These are phyloP conservation scores for Sugiyamaella novakii DNA, from an alignment of 1,139 yeast genomes.

Conservation along the genomic window DNA sequence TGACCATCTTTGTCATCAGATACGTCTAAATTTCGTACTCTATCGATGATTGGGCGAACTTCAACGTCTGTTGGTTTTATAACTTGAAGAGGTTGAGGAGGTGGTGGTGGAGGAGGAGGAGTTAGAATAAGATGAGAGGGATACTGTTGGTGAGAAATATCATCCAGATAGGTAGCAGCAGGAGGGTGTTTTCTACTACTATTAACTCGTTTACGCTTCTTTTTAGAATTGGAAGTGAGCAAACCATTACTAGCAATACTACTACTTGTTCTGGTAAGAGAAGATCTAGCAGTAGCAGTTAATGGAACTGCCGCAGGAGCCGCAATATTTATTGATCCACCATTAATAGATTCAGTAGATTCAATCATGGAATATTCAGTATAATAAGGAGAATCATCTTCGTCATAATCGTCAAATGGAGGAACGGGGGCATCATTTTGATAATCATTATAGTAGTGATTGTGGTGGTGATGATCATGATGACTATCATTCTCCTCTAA, in stretches of 20 bases:
- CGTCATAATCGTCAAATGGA: conserved; percentile 19
- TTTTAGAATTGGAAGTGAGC: conserved; percentile 1
- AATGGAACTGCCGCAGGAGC: conserved; percentile 3
- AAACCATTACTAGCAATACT: conserved; percentile 16
- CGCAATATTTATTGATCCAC: conserved; percentile 18
- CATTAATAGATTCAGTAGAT: conserved; percentile 19
- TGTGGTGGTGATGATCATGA: background rate
- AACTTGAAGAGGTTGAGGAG: conserved; percentile 15
- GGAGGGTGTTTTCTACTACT: background rate
- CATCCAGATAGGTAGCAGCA: conserved; percentile 3
- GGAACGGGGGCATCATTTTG: conserved; percentile 9
- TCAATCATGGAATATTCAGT: conserved; percentile 21
- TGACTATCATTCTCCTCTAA: background rate
- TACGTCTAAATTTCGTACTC: conserved; percentile 7
- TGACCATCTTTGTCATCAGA: conserved; percentile 48
- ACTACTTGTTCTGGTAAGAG: conserved; percentile 15
- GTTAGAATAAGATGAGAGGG: conserved; percentile 19
- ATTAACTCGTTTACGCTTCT: conserved; percentile 7
- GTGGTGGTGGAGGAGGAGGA: background rate
- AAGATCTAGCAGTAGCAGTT: conserved; percentile 16
- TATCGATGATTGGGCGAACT: conserved; percentile 28
- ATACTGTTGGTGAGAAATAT: background rate
- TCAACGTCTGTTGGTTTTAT: conserved; percentile 32
- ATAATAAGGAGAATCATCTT: conserved; percentile 16
- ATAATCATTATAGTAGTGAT: conserved; percentile 1